Evolutionary conservation across 2,329 filamentous ascomycete genomes (phyloP).

Genomic region (Microcyclosporella mali): DNA sequence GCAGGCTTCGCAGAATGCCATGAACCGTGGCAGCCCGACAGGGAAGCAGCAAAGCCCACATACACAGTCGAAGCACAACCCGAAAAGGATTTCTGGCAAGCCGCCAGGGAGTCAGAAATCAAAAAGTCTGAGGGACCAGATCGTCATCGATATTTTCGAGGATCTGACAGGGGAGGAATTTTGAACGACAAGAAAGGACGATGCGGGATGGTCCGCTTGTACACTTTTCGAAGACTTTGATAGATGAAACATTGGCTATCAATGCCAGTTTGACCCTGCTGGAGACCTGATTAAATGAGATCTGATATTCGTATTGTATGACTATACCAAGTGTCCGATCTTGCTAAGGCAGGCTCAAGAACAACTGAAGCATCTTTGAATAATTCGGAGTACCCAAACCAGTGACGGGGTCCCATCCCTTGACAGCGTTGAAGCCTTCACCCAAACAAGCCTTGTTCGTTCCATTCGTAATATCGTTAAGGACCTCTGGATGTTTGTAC

Average conservation of each 20-base stretch:
- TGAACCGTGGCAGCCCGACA: conserved; percentile 3
- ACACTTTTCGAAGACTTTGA: too few species aligned
- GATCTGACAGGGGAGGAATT: conserved; percentile 1
- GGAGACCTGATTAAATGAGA: background rate
- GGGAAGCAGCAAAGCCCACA: too few species aligned
- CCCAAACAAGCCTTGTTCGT: conserved; percentile 33
- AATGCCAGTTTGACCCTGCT: background rate
- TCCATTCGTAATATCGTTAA: conserved; percentile 33
- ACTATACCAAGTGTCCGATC: too few species aligned
- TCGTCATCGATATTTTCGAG: conserved; percentile 22
- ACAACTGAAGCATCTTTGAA: background rate
- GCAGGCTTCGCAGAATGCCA: conserved; percentile 6
- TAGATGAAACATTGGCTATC: too few species aligned
- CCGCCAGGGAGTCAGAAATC: conserved; percentile 10
- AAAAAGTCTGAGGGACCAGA: conserved; percentile 19
- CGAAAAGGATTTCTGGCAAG: conserved; percentile 8
- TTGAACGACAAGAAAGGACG: background rate
- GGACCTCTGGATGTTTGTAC: conserved; percentile 36
- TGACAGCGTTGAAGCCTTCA: conserved; percentile 22
- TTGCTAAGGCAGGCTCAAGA: conserved; percentile 1
- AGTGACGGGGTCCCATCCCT: conserved; percentile 31
- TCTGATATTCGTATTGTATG: too few species aligned
- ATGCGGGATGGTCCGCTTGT: background rate
- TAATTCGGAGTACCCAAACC: conserved; percentile 1
- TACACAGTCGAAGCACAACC: conserved; percentile 1